These are phyloP conservation scores for Trypanosoma rangeli DNA, from an alignment of 208 protist genomes.

Conservation along the genomic window DNA sequence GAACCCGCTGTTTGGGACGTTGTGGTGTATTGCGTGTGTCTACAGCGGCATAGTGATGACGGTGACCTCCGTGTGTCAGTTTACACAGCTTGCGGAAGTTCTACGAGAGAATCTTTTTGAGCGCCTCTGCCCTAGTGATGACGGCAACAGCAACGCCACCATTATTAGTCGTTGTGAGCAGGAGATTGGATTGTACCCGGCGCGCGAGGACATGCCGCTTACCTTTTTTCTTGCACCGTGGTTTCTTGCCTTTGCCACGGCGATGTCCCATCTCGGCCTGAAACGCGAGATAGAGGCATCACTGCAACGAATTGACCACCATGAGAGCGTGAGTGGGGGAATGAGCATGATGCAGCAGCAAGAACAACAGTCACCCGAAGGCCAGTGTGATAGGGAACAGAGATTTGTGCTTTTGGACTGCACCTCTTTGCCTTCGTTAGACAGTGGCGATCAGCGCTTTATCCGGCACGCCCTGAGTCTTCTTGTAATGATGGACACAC, in stretches of 20 bases:
- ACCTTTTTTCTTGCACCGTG: constrained; percentile 29
- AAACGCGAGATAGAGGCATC: neutral
- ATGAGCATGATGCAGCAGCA: neutral
- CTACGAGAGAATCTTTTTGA: constrained; percentile 12
- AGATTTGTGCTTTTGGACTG: neutral
- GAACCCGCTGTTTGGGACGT: neutral
- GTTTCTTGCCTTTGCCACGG: constrained; percentile 32
- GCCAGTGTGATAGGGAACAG: neutral
- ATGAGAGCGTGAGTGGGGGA: neutral
- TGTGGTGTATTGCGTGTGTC: constrained; percentile 25
- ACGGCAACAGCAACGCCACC: neutral
- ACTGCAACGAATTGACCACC: neutral
- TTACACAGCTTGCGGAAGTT: constrained; percentile 12
- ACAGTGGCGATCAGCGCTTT: constrained; percentile 20
- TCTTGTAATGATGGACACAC: constrained; percentile 16
- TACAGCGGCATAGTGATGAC: constrained; percentile 23
- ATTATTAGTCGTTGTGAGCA: constrained; percentile 1
- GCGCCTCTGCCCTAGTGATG: neutral
- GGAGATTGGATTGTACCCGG: constrained; percentile 26
- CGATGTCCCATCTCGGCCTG: constrained; percentile 13
- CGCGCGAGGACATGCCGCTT: constrained; percentile 12
- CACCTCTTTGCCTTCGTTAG: neutral
- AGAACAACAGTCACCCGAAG: neutral
- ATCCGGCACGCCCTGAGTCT: constrained; percentile 11
- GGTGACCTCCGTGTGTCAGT: constrained; percentile 18